Evolutionary conservation across 2,329 filamentous ascomycete species (phyloP), one percentile per base, ranked within the genome.

Genomic region (Parastagonospora nodorum): DNA sequence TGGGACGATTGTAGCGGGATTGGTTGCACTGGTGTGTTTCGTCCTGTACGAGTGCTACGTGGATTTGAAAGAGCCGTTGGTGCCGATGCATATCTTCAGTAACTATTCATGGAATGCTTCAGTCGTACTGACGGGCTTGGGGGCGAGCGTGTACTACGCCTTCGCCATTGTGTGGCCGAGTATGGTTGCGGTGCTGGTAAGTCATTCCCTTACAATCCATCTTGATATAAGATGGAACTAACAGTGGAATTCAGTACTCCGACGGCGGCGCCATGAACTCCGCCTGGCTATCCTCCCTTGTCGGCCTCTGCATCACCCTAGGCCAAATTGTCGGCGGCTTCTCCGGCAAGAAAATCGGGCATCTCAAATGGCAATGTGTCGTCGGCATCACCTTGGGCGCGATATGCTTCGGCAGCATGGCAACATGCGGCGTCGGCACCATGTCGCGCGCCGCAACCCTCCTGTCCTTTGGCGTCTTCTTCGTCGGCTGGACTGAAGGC

Each of bases 1-100:
- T 41, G 65, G 67, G 1, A 68, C 73, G 6, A 67, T 79, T 12
- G 50, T 76, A 2, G 56, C 75, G 15, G 76, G 76, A 4, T 58
- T 55, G 2, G 43, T 61, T 1, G 57, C 71, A 1, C 61, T 78
- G 7, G 51, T 76, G 19, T 63, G 57, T 0, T 70, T 78, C 12
- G 72, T 77, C 14, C 27, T 74, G 10, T 78, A 71, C 19, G 63
- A 67, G 51, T 57, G 42, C 14, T 64, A 50, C 38, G 52, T 44
- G 62, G 46, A 54, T 4, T 49, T 64, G 24, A 63, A 70, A 41
- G 64, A 68, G 47, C 70, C 71, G 5, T 55, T 74, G 4, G 59
- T 74, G 24, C 70, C 71, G 1, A 69, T 73, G 57, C 60, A 67
- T 40, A 59, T 74, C 30, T 73, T 74, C 52, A 54, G 50, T 15